A percentile compares a stretch with the other conserved stretches of the same genome.
Conservation (phyloP, 2,329 filamentous ascomycete species). For the Ciborinia camelliae region DNA sequence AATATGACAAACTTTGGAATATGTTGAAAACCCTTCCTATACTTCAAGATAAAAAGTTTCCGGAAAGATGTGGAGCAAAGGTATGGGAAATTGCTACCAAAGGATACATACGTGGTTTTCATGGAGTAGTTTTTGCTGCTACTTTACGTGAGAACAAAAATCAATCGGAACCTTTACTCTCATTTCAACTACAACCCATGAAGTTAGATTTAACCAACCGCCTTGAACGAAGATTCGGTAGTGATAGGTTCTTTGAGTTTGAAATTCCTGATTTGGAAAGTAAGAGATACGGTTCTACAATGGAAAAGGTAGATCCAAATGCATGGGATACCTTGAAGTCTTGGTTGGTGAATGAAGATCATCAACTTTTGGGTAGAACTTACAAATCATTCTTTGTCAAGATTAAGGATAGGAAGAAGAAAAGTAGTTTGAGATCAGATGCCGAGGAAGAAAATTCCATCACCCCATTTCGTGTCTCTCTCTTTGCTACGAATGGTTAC, state of each 20-base stretch:
- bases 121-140: constrained; percentile 45
- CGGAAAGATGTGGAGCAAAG: constrained; percentile 43
- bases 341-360: constrained; percentile 40
- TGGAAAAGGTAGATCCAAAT: constrained; percentile 37
- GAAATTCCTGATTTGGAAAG: constrained; percentile 46
- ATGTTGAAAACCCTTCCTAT: constrained; percentile 41
- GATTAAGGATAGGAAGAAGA: constrained; percentile 28
- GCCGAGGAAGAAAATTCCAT: constrained; percentile 38
- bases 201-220: constrained; percentile 50
- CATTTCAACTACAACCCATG: constrained; percentile 48
- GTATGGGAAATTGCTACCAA: constrained; percentile 43
- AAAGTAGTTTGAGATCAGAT: constrained; percentile 40
- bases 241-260: constrained; percentile 57
- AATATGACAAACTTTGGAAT: constrained; percentile 46
- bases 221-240: constrained; percentile 52
- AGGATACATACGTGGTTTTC: constrained; percentile 37
- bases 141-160: constrained; percentile 40
- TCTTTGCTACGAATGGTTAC: constrained; percentile 53
- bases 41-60: constrained; percentile 47
- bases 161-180: constrained; percentile 43
- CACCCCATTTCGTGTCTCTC: constrained; percentile 45
- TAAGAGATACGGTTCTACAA: constrained; percentile 24
- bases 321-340: constrained; percentile 39
- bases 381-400: constrained; percentile 36
- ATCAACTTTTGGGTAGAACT: constrained; percentile 31